A percentile compares a stretch with the other conserved stretches of the same genome.
Evolutionary conservation across 2,329 filamentous ascomycete species (phyloP).

Genomic region (Pseudogymnoascus sp.): DNA sequence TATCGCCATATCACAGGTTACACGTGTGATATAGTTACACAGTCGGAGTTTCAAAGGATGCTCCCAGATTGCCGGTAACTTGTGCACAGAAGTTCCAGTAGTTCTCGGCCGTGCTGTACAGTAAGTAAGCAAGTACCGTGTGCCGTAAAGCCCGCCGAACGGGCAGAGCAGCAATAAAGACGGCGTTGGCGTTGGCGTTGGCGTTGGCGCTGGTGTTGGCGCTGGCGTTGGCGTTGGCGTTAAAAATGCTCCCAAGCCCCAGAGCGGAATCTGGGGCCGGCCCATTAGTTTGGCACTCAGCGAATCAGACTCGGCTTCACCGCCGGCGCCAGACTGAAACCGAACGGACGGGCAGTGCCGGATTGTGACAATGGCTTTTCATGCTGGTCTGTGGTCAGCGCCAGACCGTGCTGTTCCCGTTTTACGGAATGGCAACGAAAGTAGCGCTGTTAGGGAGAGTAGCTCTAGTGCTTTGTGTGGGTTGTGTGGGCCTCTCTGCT

Average conservation of each 20-base stretch:
- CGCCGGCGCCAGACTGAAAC: neutral
- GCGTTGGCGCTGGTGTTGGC: neutral
- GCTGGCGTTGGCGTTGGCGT: neutral
- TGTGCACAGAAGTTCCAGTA: neutral
- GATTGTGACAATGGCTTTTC: slow-evolving; percentile 2
- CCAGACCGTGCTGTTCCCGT: slow-evolving; percentile 8
- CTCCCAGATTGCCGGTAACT: neutral
- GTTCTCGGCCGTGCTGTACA: neutral
- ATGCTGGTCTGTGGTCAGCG: neutral
- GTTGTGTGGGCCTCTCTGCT: neutral
- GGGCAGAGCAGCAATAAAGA: neutral
- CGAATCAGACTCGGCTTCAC: neutral
- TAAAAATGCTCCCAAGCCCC: neutral
- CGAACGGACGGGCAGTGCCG: neutral
- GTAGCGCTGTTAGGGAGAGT: neutral
- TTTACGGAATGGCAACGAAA: neutral
- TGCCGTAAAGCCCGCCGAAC: neutral
- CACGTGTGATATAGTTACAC: neutral
- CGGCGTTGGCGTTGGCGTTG: neutral
- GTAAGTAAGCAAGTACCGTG: neutral
- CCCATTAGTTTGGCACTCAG: neutral
- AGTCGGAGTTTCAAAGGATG: neutral
- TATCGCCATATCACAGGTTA: neutral
- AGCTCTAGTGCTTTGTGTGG: neutral
- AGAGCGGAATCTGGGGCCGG: slow-evolving; percentile 8